These are phyloP conservation scores for Phytophthora hibernalis DNA, from an alignment of 352 stramenopile genomes.

Conservation along the genomic window DNA sequence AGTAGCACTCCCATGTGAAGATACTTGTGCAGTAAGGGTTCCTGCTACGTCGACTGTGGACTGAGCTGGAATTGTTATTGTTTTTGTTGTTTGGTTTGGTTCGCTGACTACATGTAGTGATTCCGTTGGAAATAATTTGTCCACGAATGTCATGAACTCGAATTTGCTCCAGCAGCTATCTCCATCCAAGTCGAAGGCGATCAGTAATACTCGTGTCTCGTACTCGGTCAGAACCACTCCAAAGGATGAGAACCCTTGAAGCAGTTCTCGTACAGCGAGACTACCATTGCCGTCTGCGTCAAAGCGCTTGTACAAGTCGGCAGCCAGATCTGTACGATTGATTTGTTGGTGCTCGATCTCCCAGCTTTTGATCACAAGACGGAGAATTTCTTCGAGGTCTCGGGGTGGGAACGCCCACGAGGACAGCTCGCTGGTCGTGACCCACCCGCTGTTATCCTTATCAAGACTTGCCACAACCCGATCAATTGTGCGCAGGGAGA, in stretches of 20 bases:
- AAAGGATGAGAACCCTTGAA: constrained; percentile 54
- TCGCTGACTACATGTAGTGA: constrained; percentile 9
- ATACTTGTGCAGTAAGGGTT: not conserved
- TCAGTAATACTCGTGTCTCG: constrained; percentile 53
- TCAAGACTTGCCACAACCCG: constrained; percentile 54
- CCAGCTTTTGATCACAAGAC: constrained; percentile 49
- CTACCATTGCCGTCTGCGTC: constrained; percentile 67
- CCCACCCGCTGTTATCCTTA: constrained; percentile 67
- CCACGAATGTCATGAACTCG: constrained; percentile 61
- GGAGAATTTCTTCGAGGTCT: constrained; percentile 69
- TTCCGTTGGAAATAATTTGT: constrained; percentile 40
- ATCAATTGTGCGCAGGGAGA: constrained; percentile 42
- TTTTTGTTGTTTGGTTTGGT: not conserved
- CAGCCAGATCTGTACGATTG: constrained; percentile 29
- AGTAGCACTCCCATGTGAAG: not conserved
- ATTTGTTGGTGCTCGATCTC: constrained; percentile 18
- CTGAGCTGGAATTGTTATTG: not conserved
- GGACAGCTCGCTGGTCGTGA: constrained; percentile 64
- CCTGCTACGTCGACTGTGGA: not conserved
- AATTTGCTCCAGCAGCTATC: constrained; percentile 61
- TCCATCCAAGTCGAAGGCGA: constrained; percentile 60
- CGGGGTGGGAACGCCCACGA: constrained; percentile 62
- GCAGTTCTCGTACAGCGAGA: constrained; percentile 62
- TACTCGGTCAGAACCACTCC: constrained; percentile 45
- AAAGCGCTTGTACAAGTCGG: constrained; percentile 54